A percentile compares a stretch with the other conserved stretches of the same genome.
Evolutionary conservation across 192 early-diverging fungal species (phyloP).

Genomic region (Coemansia furcata): DNA sequence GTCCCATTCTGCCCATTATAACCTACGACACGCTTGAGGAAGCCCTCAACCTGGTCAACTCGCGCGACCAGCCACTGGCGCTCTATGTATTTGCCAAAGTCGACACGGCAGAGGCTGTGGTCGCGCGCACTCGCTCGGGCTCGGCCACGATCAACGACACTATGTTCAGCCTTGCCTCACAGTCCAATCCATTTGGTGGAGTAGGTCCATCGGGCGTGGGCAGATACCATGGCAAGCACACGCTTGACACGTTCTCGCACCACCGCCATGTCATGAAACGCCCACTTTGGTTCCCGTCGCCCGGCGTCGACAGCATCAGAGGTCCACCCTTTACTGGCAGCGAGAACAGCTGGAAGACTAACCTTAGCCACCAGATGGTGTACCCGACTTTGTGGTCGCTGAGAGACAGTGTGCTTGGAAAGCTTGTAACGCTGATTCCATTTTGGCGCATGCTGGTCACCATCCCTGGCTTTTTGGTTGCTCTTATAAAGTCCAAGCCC

Average conservation of each 20-base stretch:
- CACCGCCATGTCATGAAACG: constrained; percentile 58
- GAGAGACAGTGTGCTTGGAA: constrained; percentile 15
- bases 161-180: constrained; percentile 58
- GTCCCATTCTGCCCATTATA: constrained; percentile 84
- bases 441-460: constrained; percentile 39
- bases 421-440: constrained; percentile 31
- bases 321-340: constrained; percentile 29
- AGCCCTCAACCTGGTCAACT: constrained; percentile 62
- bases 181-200: constrained; percentile 83
- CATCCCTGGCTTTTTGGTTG: constrained; percentile 28
- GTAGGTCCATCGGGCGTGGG: constrained; percentile 85
- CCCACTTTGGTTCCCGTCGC: constrained; percentile 37
- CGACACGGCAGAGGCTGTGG: constrained; percentile 57
- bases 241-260: constrained; percentile 82
- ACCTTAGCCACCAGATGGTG: constrained; percentile 8
- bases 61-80: constrained; percentile 71
- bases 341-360: constrained; percentile 40
- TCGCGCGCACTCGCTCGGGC: constrained; percentile 73
- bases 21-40: constrained; percentile 62
- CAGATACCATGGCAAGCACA: constrained; percentile 73
- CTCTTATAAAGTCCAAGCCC: constrained; percentile 22
- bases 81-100: constrained; percentile 72
- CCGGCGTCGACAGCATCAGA: constrained; percentile 36
- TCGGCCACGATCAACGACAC: constrained; percentile 77
- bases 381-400: constrained; percentile 25